Base-by-base conservation (phyloP, 2,329 filamentous ascomycete species). In the Capronia epimyces region DNA sequence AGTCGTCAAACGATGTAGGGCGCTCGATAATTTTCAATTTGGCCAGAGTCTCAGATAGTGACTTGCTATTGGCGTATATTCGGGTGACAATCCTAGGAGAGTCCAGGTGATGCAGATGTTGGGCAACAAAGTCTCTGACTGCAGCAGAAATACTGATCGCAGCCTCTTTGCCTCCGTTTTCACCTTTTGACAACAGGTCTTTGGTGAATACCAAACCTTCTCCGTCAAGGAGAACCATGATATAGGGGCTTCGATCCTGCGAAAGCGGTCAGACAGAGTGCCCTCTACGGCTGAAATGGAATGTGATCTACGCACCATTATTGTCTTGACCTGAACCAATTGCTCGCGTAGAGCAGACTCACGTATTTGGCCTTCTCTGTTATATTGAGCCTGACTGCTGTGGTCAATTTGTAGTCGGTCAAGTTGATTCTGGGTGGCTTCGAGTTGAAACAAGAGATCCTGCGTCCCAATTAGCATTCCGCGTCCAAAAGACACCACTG, bases 121-220 rank as follows among this genome's bases (percentile, higher is more conserved):
- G 52, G 13, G 69, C 62, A 10, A 77, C 63, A 59, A 75, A 76
- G 29, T 69, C 59, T 34, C 67, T 64, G 27, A 80, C 63, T 3
- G 67, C 64, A 27, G 63, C 62, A 52, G 71, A 69, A n/a, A 81
- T 69, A 27, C 70, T 63, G 31, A 67, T 68, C n/a, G 77, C 78
- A 29, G 77, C 78, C 56, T 69, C 70, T 52, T 69, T 74, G 16
- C 78, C 78, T 46, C 78, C 78, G 46, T 69, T 61, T 64, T 76
- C 75, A 25, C 76, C 78, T 41, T 69, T 67, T 43, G 69, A 67
- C 42, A 80, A 51, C 46, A 75, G 71, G 15, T 75, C 67, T 48
- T 80, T 74, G 39, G 69, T 66, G 59, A 81, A 81, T 55, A 80
- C 71, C 64, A 78, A 74, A 39, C 72, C 75, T 56, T 80, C 75